Conservation (phyloP, 106 monocot genomes). For the Iris macrosiphon region DNA sequence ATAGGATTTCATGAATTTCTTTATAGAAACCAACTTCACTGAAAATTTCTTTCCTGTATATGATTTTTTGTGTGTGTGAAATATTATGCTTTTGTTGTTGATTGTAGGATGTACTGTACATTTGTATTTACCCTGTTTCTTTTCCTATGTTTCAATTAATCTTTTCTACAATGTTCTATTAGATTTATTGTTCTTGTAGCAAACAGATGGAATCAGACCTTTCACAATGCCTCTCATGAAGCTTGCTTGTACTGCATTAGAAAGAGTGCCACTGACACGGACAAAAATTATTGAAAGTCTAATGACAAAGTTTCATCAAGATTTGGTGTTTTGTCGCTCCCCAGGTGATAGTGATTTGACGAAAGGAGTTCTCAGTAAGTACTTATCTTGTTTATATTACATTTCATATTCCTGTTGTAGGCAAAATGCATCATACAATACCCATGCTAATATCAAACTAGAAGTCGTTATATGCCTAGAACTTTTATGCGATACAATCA, state of each 20-base stretch:
- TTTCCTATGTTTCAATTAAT: too few relatives aligned
- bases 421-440: neutral
- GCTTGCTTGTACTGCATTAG: constrained; percentile 86
- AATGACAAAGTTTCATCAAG: constrained; percentile 86
- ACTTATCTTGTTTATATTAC: neutral
- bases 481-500: too few relatives aligned
- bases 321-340: constrained; percentile 82
- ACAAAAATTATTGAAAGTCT: constrained; percentile 70
- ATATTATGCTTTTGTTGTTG: too few relatives aligned
- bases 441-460: too few relatives aligned
- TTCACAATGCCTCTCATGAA: constrained; percentile 99
- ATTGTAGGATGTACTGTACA: too few relatives aligned
- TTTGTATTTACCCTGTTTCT: neutral
- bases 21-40: too few relatives aligned
- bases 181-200: constrained; percentile 31
- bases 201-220: constrained; percentile 96
- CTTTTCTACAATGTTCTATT: neutral
- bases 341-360: constrained; percentile 78
- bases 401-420: neutral
- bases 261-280: constrained; percentile 91
- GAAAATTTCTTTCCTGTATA: too few relatives aligned
- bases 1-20: too few relatives aligned
- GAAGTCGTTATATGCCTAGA: too few relatives aligned
- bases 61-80: too few relatives aligned
- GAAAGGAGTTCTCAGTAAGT: constrained; percentile 54